Evolutionary conservation across 805 yeast genomes (phyloP).

Genomic region (Debaryomyces castellii): DNA sequence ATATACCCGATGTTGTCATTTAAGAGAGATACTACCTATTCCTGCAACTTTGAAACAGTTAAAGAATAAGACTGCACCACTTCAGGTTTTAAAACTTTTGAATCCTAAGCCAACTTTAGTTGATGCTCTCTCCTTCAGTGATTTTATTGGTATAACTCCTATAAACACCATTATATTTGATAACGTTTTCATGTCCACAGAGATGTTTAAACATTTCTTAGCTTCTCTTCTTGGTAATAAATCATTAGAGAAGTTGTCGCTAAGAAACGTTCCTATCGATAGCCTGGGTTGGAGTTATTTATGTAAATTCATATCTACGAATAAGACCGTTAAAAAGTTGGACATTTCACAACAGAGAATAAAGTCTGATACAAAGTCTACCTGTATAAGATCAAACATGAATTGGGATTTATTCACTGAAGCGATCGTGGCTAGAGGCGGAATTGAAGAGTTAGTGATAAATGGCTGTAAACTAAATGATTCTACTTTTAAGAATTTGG

Average conservation of each 20-base stretch:
- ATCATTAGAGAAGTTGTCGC: conserved; percentile 49
- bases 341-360: conserved; percentile 59
- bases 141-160: conserved; percentile 56
- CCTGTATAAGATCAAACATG: conserved; percentile 44
- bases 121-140: conserved; percentile 57
- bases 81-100: conserved; percentile 53
- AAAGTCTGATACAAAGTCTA: conserved; percentile 43
- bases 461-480: conserved; percentile 54
- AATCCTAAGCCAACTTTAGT: conserved; percentile 60
- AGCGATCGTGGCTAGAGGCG: conserved; percentile 44
- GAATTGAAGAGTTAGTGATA: conserved; percentile 57
- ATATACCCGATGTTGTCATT: conserved; percentile 86
- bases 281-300: conserved; percentile 49
- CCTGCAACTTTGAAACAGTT: conserved; percentile 73
- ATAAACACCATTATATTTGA: conserved; percentile 56
- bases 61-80: conserved; percentile 49
- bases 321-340: conserved; percentile 45
- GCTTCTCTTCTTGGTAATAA: conserved; percentile 44
- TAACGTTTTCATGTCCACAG: conserved; percentile 53
- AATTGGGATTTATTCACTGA: conserved; percentile 52
- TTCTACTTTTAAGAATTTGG: conserved; percentile 38
- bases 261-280: conserved; percentile 57
- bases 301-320: conserved; percentile 47
- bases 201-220: conserved; percentile 52
- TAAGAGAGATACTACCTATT: conserved; percentile 88